A percentile compares a stretch with the other conserved stretches of the same genome.
phyloP scores from a whole-genome alignment of 78 protist species.

The Polysphondylium violaceum region DNA sequence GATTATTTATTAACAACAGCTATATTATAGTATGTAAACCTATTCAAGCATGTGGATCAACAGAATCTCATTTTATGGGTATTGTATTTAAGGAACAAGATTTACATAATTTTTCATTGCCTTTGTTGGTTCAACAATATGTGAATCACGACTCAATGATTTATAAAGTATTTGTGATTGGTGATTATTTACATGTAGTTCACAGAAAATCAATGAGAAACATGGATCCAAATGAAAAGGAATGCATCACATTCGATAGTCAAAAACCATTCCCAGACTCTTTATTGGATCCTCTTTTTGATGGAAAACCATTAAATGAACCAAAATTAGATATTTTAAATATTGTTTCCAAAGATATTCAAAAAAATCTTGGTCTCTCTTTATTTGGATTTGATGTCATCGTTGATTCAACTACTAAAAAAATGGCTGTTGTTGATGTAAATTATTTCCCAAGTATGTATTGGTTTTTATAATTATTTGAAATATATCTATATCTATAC shows the following conservation, averaged over 20 bases:
- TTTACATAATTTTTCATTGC: slow-evolving; percentile 23
- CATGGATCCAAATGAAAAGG: slow-evolving; percentile 37
- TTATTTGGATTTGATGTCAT: slow-evolving; percentile 81
- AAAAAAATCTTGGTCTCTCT: slow-evolving; percentile 36
- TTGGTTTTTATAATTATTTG: neutral
- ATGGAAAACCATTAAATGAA: slow-evolving; percentile 18
- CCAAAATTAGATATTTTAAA: slow-evolving; percentile 39
- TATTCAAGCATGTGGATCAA: slow-evolving; percentile 74
- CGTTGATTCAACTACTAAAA: slow-evolving; percentile 13
- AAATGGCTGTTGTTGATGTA: slow-evolving; percentile 60
- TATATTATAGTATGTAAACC: slow-evolving; percentile 68
- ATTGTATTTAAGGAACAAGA: slow-evolving; percentile 45
- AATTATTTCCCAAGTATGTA: slow-evolving; percentile 77
- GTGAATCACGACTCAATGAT: slow-evolving; percentile 71
- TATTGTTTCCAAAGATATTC: slow-evolving; percentile 33
- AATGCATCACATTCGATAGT: slow-evolving; percentile 62
- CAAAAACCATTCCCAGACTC: slow-evolving; percentile 77
- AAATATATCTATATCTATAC: neutral
- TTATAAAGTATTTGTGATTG: slow-evolving; percentile 77
- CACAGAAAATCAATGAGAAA: slow-evolving; percentile 77
- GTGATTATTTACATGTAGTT: slow-evolving; percentile 52
- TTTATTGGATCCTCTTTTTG: too few relatives aligned
- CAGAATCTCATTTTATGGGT: slow-evolving; percentile 74
- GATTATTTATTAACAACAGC: neutral
- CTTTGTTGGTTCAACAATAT: slow-evolving; percentile 68